Base-by-base conservation (phyloP, 805 yeast genomes). In the Yamadazyma endophytica region DNA sequence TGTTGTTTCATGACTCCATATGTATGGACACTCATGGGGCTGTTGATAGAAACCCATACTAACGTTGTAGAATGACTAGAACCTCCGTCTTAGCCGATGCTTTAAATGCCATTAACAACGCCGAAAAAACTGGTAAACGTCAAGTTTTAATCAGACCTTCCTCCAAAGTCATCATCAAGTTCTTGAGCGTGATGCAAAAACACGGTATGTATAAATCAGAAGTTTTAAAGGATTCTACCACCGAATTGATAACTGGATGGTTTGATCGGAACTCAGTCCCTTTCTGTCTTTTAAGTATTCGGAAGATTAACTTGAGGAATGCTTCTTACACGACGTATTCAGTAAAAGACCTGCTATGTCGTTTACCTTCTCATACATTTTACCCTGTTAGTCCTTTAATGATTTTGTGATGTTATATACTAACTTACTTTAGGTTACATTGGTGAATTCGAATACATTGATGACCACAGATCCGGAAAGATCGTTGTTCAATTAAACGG, bases 241-340 rank as follows among this genome's bases (percentile, higher is more conserved):
- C 92, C 96, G 95, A 82, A 79, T 80, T 85, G 94, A 88, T 89
- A 88, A 89, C 96, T 89, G 88, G 96, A 86, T 85, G 95, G 89
- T 69, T 64, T 77, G 96, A 65, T 75, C 84, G 82, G 84, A 64
- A 61, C 61, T 68, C 79, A 66, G 82, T 88, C 90, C 81, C 94
- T 74, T 72, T 79, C 88, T 82, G 96, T 87, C 95, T 79, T 89
- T 87, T 88, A 88, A 87, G 76, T 82, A 79, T 81, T 83, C 95
- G 96, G 96, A 65, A 89, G 75, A 89, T 58, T 56, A 57, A 65
- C 28, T 67, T 17, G 31, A 77, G 77, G 61, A 69, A 62, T 61
- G 79, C 74, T 72, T 77, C 82, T 77, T 77, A 77, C 82, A 75
- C 82, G 79, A 64, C 57, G 65, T 56, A 58, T 49, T 26, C n/a